A percentile compares a stretch with the other conserved stretches of the same genome.
These are phyloP conservation scores for Dactylonectria estremocensis DNA, from an alignment of 2,329 filamentous ascomycete species.

Conservation along the genomic window DNA sequence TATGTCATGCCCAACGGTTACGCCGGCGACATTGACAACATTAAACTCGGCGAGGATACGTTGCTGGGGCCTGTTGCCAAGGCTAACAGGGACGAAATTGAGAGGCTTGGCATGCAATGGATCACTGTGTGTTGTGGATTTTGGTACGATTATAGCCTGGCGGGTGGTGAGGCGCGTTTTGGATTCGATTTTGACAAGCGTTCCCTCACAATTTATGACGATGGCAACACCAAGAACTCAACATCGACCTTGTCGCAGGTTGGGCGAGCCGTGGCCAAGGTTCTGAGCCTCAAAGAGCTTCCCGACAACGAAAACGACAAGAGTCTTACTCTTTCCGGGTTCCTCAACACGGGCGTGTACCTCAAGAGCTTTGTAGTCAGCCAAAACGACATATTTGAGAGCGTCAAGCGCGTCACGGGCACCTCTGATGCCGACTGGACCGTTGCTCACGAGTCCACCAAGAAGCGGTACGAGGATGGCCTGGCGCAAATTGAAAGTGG, in stretches of 20 bases:
- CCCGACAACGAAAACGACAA: constrained; percentile 54
- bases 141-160: constrained; percentile 69
- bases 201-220: constrained; percentile 65
- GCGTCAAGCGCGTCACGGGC: constrained; percentile 70
- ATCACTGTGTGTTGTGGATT: constrained; percentile 67
- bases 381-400: constrained; percentile 75
- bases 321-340: constrained; percentile 55
- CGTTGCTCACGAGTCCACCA: constrained; percentile 62
- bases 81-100: constrained; percentile 55
- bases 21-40: constrained; percentile 50
- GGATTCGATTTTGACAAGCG: constrained; percentile 65
- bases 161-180: constrained; percentile 54
- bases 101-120: constrained; percentile 59
- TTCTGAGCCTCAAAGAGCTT: constrained; percentile 63
- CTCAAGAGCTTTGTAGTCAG: constrained; percentile 70
- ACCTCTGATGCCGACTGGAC: constrained; percentile 73
- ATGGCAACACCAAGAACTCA: constrained; percentile 54
- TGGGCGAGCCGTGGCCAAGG: constrained; percentile 65
- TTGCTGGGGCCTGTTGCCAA: constrained; percentile 40
- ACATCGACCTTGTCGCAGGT: constrained; percentile 68
- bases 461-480: constrained; percentile 64
- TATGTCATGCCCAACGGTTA: constrained; percentile 68
- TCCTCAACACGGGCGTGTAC: constrained; percentile 63
- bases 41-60: constrained; percentile 49
- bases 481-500: constrained; percentile 58